Percentiles rank a stretch among this genome's conserved stretches.
Conservation (phyloP, 257 asterid genomes). For the Capsicum chinense region DNA sequence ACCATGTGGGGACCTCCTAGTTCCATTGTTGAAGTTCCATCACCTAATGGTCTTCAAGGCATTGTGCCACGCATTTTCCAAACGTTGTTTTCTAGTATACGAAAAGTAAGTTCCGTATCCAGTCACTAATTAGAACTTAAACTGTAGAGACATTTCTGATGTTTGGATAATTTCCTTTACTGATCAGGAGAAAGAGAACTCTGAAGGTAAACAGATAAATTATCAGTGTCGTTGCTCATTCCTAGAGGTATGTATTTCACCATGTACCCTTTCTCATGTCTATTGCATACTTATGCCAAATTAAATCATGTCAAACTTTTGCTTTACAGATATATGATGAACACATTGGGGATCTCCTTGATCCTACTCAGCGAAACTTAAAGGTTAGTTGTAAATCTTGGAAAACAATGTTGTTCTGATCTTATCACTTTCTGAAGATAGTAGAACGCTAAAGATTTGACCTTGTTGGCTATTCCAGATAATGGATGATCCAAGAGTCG, state of each 20-base stretch:
- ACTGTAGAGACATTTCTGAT: constrained; percentile 16
- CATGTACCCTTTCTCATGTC: neutral
- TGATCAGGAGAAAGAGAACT: constrained; percentile 69
- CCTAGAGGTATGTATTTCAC: constrained; percentile 67
- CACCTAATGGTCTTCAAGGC: constrained; percentile 73
- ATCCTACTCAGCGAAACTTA: constrained; percentile 78
- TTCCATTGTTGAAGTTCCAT: constrained; percentile 81
- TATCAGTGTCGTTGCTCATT: constrained; percentile 97
- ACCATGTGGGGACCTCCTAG: constrained; percentile 99
- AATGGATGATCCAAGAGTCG: constrained; percentile 77
- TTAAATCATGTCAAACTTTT: constrained; percentile 6
- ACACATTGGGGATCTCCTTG: constrained; percentile 88
- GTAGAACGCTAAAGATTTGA: constrained; percentile 19
- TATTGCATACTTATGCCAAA: neutral
- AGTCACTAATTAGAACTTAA: constrained; percentile 7
- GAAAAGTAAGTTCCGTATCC: constrained; percentile 52
- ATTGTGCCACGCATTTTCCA: constrained; percentile 86
- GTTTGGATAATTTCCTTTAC: constrained; percentile 27
- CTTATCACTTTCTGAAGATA: neutral
- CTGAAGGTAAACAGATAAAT: constrained; percentile 66
- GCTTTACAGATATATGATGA: constrained; percentile 75
- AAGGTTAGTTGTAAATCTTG: constrained; percentile 53
- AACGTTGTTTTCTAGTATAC: constrained; percentile 77
- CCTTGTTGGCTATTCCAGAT: constrained; percentile 53
- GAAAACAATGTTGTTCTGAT: neutral